Percentiles rank a stretch among this genome's conserved stretches.
Conservation (phyloP, 169 alveolate genomes). For the Fabrea salina region DNA sequence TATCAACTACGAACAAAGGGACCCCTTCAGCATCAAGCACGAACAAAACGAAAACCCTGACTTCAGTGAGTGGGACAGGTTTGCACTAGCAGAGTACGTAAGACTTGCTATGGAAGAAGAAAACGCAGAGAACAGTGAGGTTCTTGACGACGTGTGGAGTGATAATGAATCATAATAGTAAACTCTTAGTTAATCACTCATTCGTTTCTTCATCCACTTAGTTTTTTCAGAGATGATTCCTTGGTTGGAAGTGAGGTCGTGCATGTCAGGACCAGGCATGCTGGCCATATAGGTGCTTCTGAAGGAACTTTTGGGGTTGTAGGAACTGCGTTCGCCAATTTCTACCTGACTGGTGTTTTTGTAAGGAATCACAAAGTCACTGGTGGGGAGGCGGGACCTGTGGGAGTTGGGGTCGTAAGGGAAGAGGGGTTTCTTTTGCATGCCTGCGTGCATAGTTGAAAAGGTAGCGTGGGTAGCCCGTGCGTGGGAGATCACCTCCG, state of each 20-base stretch:
- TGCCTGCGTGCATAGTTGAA: conserved; percentile 50
- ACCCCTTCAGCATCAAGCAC: conserved; percentile 73
- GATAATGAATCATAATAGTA: too few species aligned
- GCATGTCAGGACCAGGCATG: conserved; percentile 7
- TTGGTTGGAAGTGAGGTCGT: conserved; percentile 33
- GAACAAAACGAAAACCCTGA: conserved; percentile 74
- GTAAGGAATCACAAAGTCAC: conserved; percentile 55
- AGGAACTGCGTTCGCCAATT: conserved; percentile 50
- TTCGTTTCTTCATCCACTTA: conserved; percentile 42
- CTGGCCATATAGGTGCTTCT: conserved; percentile 27
- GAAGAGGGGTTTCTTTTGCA: conserved; percentile 50
- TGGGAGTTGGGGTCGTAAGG: conserved; percentile 52
- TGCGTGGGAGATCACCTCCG: conserved; percentile 39
- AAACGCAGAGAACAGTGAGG: conserved; percentile 66
- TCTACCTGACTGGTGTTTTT: conserved; percentile 47
- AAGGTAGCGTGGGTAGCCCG: conserved; percentile 21
- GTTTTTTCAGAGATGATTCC: conserved; percentile 55
- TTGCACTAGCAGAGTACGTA: conserved; percentile 78
- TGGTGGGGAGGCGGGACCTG: conserved; percentile 52
- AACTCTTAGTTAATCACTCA: conserved; percentile 7
- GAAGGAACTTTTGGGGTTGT: conserved; percentile 40
- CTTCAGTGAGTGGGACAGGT: conserved; percentile 87
- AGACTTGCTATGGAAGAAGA: conserved; percentile 87
- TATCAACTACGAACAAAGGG: conserved; percentile 80
- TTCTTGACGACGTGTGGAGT: neutral